Percentiles rank a stretch among this genome's conserved stretches.
Conservation (phyloP, 257 asterid genomes). For the Cinchona pubescens region DNA sequence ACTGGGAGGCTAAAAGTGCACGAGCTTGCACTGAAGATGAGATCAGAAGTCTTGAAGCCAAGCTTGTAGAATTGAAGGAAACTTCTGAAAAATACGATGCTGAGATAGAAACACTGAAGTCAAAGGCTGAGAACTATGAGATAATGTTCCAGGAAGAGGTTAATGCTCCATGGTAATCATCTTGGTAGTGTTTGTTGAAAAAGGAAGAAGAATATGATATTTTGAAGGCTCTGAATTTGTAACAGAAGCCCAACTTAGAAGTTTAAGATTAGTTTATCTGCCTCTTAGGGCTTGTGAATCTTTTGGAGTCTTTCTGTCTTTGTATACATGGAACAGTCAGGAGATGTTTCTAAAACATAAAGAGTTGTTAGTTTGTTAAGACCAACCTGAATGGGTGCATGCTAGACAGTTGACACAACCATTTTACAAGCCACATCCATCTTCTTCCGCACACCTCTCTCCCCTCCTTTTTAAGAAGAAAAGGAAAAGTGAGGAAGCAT, state of each 20-base stretch:
- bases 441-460: not conserved
- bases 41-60: conserved; percentile 26
- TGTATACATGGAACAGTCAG: conserved; percentile 4
- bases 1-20: conserved; percentile 26
- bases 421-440: not conserved
- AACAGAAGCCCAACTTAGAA: not conserved
- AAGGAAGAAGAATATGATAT: not conserved
- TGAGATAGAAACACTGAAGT: conserved; percentile 26
- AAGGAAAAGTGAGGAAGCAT: not conserved
- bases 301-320: not conserved
- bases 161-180: conserved; percentile 30
- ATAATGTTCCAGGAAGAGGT: conserved; percentile 35
- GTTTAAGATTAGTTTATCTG: not conserved
- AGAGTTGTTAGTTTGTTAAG: not conserved
- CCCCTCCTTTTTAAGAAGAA: no score
- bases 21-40: conserved; percentile 23
- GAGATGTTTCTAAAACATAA: not conserved
- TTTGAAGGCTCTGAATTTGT: not conserved
- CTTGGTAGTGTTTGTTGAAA: not conserved
- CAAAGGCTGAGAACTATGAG: conserved; percentile 32
- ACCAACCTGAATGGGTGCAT: not conserved
- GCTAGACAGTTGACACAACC: not conserved
- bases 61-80: conserved; percentile 27
- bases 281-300: not conserved
- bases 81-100: conserved; percentile 17